These are phyloP conservation scores for Trametes hirsuta DNA, from an alignment of 1,284 basidiomycete genomes.

Conservation along the genomic window DNA sequence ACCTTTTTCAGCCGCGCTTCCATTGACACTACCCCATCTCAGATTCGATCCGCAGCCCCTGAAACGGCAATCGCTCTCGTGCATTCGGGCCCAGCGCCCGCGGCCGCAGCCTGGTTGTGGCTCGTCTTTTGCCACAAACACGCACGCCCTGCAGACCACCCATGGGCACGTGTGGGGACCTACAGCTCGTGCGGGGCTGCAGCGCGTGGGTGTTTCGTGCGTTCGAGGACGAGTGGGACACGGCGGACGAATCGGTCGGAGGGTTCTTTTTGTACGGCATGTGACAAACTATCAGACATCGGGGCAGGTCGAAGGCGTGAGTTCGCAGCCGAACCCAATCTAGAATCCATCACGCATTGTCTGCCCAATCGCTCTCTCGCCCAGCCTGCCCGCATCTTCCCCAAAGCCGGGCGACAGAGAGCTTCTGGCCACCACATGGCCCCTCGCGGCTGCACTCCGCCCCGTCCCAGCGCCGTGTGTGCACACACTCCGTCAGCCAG, in stretches of 20 bases:
- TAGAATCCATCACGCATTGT: background rate
- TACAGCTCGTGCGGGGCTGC: background rate
- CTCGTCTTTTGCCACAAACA: background rate
- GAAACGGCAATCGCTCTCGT: slow-evolving; percentile 1
- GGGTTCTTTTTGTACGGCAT: background rate
- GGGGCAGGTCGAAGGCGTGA: slow-evolving; percentile 1
- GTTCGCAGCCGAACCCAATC: slow-evolving; percentile 1
- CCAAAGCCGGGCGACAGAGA: background rate
- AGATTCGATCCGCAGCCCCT: slow-evolving; percentile 3
- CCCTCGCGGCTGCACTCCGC: too few species aligned
- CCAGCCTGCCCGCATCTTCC: background rate
- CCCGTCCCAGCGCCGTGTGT: too few species aligned
- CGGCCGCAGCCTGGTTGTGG: background rate
- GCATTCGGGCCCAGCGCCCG: background rate
- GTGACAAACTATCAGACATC: background rate
- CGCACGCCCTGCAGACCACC: background rate
- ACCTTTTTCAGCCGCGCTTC: slow-evolving; percentile 7
- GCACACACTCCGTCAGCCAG: background rate
- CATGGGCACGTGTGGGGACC: background rate
- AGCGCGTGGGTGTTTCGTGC: background rate
- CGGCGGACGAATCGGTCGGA: background rate
- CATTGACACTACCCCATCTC: background rate
- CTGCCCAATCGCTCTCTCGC: background rate
- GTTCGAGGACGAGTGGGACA: background rate
- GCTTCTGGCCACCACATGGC: too few species aligned